Evolutionary conservation across 2,329 filamentous ascomycete genomes (phyloP).

Genomic region (Celoporthe dispersa): DNA sequence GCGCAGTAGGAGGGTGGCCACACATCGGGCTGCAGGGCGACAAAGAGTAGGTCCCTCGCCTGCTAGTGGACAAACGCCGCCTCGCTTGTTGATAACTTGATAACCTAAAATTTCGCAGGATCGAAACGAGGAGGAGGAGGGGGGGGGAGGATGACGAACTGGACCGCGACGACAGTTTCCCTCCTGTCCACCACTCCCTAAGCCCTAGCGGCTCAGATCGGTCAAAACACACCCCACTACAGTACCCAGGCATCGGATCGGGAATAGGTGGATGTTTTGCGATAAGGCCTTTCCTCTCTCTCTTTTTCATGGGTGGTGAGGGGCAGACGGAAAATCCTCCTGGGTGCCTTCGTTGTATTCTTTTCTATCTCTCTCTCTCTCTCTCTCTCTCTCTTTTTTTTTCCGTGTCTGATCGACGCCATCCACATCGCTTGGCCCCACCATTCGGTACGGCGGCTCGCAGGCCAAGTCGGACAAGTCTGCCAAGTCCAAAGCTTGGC

Average conservation of each 20-base stretch:
- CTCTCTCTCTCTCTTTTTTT: neutral
- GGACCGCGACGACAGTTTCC: neutral
- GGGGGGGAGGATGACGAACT: neutral
- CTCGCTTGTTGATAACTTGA: neutral
- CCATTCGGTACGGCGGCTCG: neutral
- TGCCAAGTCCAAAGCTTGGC: constrained; percentile 7
- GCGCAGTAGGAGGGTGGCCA: neutral
- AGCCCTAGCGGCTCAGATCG: neutral
- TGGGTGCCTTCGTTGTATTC: neutral
- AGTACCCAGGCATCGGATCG: neutral
- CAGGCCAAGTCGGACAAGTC: constrained; percentile 3
- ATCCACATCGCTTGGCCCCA: neutral
- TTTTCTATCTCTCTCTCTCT: neutral
- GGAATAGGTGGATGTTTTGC: neutral
- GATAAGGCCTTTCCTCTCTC: neutral
- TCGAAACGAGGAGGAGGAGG: neutral
- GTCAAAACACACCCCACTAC: neutral
- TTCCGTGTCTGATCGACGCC: neutral
- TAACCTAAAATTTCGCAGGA: neutral
- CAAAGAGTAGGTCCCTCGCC: neutral
- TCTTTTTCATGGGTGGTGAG: neutral
- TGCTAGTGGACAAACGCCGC: neutral
- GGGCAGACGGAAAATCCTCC: neutral
- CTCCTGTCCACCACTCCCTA: neutral
- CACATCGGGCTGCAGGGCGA: neutral